Conservation (phyloP, 176 grass and related monocot genomes). For the Paspalum vaginatum region DNA sequence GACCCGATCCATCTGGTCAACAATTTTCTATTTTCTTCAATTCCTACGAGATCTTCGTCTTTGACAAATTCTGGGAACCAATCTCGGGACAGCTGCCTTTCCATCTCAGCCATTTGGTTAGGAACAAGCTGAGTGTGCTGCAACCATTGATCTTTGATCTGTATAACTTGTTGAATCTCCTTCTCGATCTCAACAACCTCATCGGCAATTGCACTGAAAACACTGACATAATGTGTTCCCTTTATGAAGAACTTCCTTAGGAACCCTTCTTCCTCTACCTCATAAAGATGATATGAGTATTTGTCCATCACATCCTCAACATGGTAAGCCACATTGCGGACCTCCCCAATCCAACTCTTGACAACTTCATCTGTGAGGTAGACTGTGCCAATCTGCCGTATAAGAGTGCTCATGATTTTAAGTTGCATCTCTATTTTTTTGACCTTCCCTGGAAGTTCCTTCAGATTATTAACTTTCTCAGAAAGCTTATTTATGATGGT, state of each 20-base stretch:
- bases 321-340: slow-evolving; percentile 29
- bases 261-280: background rate
- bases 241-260: slow-evolving; percentile 5
- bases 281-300: background rate
- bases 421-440: slow-evolving; percentile 28
- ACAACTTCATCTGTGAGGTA: background rate
- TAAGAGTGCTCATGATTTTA: slow-evolving; percentile 17
- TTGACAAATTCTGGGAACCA: slow-evolving; percentile 30
- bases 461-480: background rate
- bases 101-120: no score
- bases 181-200: slow-evolving; percentile 12
- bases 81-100: background rate
- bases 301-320: background rate
- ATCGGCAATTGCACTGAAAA: slow-evolving; percentile 33
- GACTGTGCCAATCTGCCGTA: background rate
- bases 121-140: background rate
- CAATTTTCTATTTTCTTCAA: background rate
- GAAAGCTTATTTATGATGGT: background rate
- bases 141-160: background rate
- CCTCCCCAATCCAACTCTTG: slow-evolving; percentile 15
- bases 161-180: background rate
- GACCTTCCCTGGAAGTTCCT: slow-evolving; percentile 22
- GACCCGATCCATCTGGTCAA: slow-evolving; percentile 28
- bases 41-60: slow-evolving; percentile 50
- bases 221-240: background rate